A percentile compares a stretch with the other conserved stretches of the same genome.
Evolutionary conservation across 257 asterid genomes (phyloP).

Genomic region (Mitragyna speciosa): DNA sequence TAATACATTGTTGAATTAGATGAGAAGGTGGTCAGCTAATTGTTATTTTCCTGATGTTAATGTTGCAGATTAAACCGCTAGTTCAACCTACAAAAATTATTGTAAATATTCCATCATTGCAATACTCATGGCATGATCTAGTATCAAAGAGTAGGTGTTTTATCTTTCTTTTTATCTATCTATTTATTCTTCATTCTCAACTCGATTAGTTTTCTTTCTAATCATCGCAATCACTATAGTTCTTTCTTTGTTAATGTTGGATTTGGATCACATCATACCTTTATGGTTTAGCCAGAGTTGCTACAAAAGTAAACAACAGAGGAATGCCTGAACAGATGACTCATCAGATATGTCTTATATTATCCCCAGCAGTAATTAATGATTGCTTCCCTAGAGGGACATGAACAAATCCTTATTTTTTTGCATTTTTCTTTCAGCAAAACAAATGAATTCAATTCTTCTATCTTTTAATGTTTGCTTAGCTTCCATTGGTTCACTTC

Average conservation of each 20-base stretch:
- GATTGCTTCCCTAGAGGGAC: too few species aligned
- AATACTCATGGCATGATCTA: conserved; percentile 89
- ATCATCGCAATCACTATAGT: not conserved
- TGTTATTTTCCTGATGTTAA: conserved; percentile 13
- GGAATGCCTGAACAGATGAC: not conserved
- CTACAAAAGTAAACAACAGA: not conserved
- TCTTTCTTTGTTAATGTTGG: not conserved
- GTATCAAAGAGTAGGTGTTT: conserved; percentile 64
- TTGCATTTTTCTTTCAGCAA: not conserved
- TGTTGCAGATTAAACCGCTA: conserved; percentile 79
- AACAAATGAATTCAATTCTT: not conserved
- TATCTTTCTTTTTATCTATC: not conserved
- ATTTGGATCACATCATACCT: not conserved
- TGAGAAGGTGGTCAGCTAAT: not conserved
- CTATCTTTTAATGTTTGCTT: not conserved
- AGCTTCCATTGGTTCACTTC: not conserved
- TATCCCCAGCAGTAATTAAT: too few species aligned
- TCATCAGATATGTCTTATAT: too few species aligned
- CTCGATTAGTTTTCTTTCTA: not conserved
- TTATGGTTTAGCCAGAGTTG: not conserved
- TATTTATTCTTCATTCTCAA: conserved; percentile 8
- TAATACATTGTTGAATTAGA: not conserved
- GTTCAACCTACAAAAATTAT: conserved; percentile 73
- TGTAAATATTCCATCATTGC: conserved; percentile 42
- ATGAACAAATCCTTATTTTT: not conserved